Conservation (phyloP, 2,329 filamentous ascomycete genomes). For the Botrytis paeoniae region DNA sequence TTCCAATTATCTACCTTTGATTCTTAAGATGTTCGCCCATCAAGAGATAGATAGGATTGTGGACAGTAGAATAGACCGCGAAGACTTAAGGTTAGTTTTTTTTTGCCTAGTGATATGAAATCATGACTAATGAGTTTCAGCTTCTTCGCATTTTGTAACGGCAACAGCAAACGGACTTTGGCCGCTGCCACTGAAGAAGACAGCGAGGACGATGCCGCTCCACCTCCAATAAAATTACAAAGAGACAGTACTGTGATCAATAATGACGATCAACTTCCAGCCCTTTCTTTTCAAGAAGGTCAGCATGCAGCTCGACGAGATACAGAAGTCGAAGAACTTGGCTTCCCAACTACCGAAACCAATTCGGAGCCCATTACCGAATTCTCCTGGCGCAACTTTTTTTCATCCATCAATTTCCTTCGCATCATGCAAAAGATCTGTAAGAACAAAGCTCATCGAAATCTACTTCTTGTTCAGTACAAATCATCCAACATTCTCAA, state of each 20-base stretch:
- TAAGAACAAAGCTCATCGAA: conserved; percentile 91
- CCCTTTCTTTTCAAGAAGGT: conserved; percentile 35
- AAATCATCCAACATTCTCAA: conserved; percentile 90
- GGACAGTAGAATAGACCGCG: conserved; percentile 77
- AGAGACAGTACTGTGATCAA: conserved; percentile 47
- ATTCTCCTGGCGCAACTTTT: conserved; percentile 93
- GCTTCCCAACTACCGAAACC: conserved; percentile 69
- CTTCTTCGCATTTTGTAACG: conserved; percentile 88
- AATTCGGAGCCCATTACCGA: conserved; percentile 77
- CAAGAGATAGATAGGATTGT: conserved; percentile 91
- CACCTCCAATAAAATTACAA: conserved; percentile 73
- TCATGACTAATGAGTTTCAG: conserved; percentile 43
- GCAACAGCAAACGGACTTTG: conserved; percentile 52
- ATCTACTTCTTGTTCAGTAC: conserved; percentile 90
- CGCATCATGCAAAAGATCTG: conserved; percentile 97
- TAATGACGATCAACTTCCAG: conserved; percentile 36
- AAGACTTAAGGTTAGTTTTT: conserved; percentile 68
- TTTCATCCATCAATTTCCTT: conserved; percentile 90
- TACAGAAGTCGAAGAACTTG: conserved; percentile 79
- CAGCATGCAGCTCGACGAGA: conserved; percentile 30
- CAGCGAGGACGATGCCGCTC: conserved; percentile 73
- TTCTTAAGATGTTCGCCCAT: conserved; percentile 89
- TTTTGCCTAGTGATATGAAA: neutral
- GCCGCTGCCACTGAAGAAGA: conserved; percentile 33
- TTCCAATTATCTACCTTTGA: conserved; percentile 89